A percentile compares a stretch with the other conserved stretches of the same genome.
phyloP scores from a whole-genome alignment of 2,329 filamentous ascomycete species.

The Colletotrichum sp. region DNA sequence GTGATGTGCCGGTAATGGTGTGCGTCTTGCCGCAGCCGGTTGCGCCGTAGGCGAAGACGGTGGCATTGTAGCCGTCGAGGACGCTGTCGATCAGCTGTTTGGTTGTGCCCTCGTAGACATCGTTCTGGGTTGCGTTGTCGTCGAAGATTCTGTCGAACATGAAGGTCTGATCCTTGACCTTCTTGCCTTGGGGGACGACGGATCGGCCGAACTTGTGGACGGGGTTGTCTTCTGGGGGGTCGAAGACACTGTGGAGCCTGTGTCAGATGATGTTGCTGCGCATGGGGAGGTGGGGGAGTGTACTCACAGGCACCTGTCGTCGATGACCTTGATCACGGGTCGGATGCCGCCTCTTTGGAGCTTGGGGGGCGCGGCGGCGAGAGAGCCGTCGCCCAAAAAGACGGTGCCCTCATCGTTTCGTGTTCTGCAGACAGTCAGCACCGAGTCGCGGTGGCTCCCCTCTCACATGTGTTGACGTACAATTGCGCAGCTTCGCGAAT shows the following conservation, averaged over 20 bases:
- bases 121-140: slow-evolving; percentile 88
- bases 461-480: slow-evolving; percentile 41
- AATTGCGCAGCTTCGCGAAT: slow-evolving; percentile 96
- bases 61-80: slow-evolving; percentile 97
- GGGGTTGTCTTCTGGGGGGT: slow-evolving; percentile 93
- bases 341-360: slow-evolving; percentile 85
- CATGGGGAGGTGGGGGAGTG: not conserved
- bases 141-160: slow-evolving; percentile 97
- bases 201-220: slow-evolving; percentile 86
- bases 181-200: slow-evolving; percentile 83
- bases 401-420: slow-evolving; percentile 82
- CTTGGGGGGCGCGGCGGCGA: slow-evolving; percentile 87
- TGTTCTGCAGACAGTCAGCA: slow-evolving; percentile 3
- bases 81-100: slow-evolving; percentile 91
- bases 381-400: slow-evolving; percentile 95
- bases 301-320: slow-evolving; percentile 92
- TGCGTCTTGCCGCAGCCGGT: slow-evolving; percentile 99
- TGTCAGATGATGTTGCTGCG: slow-evolving; percentile 21
- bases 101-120: slow-evolving; percentile 95
- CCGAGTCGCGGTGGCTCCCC: not conserved
- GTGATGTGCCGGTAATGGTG: slow-evolving; percentile 90
- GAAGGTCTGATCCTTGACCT: slow-evolving; percentile 97
- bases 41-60: slow-evolving; percentile 96
- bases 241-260: slow-evolving; percentile 75
- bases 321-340: slow-evolving; percentile 93